Evolutionary conservation across 345 rosid species (phyloP), one percentile per base, ranked within the genome.

Genomic region (Cardamine resedifolia): DNA sequence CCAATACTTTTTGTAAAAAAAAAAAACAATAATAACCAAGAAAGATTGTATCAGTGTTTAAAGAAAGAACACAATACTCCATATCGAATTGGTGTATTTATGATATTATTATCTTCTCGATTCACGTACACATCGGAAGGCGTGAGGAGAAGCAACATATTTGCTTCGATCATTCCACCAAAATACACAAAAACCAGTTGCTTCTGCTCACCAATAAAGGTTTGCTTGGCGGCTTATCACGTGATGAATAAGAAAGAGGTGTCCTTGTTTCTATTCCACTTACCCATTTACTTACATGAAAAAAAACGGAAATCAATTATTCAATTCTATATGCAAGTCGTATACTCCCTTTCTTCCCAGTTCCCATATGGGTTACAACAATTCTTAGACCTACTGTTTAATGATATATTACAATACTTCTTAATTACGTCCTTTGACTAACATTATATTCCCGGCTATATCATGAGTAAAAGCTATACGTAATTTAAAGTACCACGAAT

Each of bases 151-250:
- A 43, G 36, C 1, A 28, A 30, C 44, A 43, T 7, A 26, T 43
- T 68, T 68, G 73, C 44, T n/a, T n/a, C n/a, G n/a, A n/a, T n/a
- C n/a, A n/a, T n/a, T n/a, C n/a, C n/a, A n/a, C n/a, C n/a, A n/a
- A n/a, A n/a, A n/a, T n/a, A n/a, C n/a, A n/a, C n/a, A n/a, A n/a
- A n/a, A n/a, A n/a, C n/a, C n/a, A n/a, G n/a, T n/a, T n/a, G n/a
- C n/a, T n/a, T n/a, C n/a, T n/a, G n/a, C n/a, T n/a, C n/a, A n/a
- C n/a, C n/a, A n/a, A n/a, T n/a, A n/a, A n/a, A n/a, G n/a, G n/a
- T 56, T 27, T 19, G 31, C 55, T 19, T 28, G 64, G 73, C 64
- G 55, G 73, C 73, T 30, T 21, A 28, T 68, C 72, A 55, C 73
- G 64, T 68, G 73, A 68, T 68, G 44, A 30, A 6, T 33, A 28